Percentiles rank a stretch among this genome's conserved stretches.
phyloP scores from a whole-genome alignment of 371 early-diverging fungal genomes.

The Mucor indicus region DNA sequence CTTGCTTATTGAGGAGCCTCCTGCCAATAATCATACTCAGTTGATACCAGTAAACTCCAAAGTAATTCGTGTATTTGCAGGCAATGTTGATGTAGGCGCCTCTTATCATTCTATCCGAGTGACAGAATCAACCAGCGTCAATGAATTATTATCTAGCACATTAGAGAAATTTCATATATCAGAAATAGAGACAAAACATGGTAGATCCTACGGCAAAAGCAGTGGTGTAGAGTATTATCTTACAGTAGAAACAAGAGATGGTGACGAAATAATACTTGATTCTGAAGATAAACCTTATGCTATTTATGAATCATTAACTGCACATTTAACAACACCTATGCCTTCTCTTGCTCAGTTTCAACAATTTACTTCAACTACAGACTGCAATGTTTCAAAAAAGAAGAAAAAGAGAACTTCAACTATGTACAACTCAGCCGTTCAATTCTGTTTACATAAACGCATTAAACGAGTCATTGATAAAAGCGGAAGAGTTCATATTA shows the following conservation, averaged over 20 bases:
- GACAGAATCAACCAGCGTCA: conserved; percentile 34
- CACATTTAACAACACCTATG: conserved; percentile 51
- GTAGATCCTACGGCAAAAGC: conserved; percentile 21
- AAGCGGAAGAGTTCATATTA: conserved; percentile 29
- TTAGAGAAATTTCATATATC: conserved; percentile 46
- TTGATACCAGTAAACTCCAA: not conserved
- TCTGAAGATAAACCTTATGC: conserved; percentile 50
- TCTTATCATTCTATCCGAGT: conserved; percentile 54
- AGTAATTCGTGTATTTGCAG: conserved; percentile 45
- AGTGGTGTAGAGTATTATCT: conserved; percentile 45
- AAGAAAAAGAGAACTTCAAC: conserved; percentile 23
- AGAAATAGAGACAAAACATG: conserved; percentile 21
- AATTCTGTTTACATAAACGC: conserved; percentile 46
- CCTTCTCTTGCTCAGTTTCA: conserved; percentile 50
- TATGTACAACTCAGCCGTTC: conserved; percentile 1
- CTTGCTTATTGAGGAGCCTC: not conserved
- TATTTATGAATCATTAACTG: conserved; percentile 51
- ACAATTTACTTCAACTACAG: conserved; percentile 41
- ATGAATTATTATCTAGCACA: conserved; percentile 41
- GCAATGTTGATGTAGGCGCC: conserved; percentile 50
- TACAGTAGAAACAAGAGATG: conserved; percentile 39
- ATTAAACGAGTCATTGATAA: conserved; percentile 36
- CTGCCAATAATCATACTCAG: not conserved
- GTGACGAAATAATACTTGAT: conserved; percentile 33
- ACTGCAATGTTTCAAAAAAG: not conserved